These are phyloP conservation scores for Eruca vesicaria DNA, from an alignment of 441 rosid genomes.

Conservation along the genomic window DNA sequence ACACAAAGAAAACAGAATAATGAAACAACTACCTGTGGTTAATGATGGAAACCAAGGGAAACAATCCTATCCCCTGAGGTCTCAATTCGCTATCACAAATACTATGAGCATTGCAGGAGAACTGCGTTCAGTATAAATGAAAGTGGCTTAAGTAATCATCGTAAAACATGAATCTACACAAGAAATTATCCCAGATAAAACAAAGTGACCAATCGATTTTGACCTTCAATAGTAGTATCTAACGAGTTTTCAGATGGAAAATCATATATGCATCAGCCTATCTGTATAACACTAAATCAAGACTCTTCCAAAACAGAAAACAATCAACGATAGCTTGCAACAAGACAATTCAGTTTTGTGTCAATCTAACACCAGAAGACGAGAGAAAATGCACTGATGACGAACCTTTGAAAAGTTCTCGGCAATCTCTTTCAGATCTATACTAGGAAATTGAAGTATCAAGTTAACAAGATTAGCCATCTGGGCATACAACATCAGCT, in stretches of 20 bases:
- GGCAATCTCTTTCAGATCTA: constrained; percentile 66
- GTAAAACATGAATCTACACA: neutral
- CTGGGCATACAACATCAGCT: constrained; percentile 83
- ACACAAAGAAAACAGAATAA: neutral
- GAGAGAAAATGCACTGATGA: neutral
- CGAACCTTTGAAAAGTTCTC: constrained; percentile 87
- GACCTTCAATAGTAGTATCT: neutral
- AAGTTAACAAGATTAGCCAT: constrained; percentile 89
- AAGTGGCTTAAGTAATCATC: neutral
- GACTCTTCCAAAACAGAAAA: neutral
- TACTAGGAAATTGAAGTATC: constrained; percentile 71
- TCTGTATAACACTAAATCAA: neutral
- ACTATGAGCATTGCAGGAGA: constrained; percentile 96
- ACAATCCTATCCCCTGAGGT: constrained; percentile 93
- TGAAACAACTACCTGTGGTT: constrained; percentile 75
- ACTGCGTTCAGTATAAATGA: constrained; percentile 49
- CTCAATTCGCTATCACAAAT: constrained; percentile 93
- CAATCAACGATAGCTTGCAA: neutral
- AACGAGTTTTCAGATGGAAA: neutral
- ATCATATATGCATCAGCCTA: neutral
- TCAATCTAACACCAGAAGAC: neutral
- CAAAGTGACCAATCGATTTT: constrained; percentile 5
- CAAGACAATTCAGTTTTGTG: neutral
- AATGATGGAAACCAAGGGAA: constrained; percentile 83
- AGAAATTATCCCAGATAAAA: neutral